Percentiles rank a stretch among this genome's conserved stretches.
Conservation (phyloP, 1,139 yeast genomes). For the Insectozyma bohioensis region DNA sequence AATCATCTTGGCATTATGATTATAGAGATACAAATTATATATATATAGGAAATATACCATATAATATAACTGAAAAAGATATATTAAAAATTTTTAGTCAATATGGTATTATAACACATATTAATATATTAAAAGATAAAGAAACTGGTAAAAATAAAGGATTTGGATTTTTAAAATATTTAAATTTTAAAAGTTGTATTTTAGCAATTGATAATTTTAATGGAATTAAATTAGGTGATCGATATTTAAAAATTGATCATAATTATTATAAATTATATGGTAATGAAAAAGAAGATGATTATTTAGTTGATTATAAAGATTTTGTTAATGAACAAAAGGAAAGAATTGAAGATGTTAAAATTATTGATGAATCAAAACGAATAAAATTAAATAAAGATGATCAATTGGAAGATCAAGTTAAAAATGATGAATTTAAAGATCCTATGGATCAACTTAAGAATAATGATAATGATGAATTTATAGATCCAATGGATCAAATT, state of each 20-base stretch:
- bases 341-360: constrained; percentile 6
- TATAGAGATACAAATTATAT: constrained; percentile 63
- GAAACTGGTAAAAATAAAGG: constrained; percentile 72
- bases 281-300: constrained; percentile 49
- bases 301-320: constrained; percentile 32
- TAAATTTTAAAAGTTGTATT: constrained; percentile 76
- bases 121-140: constrained; percentile 68
- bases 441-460: constrained; percentile 18
- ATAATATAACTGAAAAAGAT: constrained; percentile 69
- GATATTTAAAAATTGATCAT: constrained; percentile 71
- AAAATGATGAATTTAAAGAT: constrained; percentile 19
- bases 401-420: constrained; percentile 20
- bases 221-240: constrained; percentile 64
- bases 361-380: constrained; percentile 3
- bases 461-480: constrained; percentile 14
- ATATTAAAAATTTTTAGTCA: constrained; percentile 80
- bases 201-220: constrained; percentile 88
- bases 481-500: constrained; percentile 20
- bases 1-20: constrained; percentile 89
- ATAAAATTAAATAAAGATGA: too few relatives aligned
- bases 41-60: constrained; percentile 71
- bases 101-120: constrained; percentile 82
- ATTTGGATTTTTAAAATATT: constrained; percentile 81
- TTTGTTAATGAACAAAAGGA: constrained; percentile 15
- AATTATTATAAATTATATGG: constrained; percentile 59